These are phyloP conservation scores for Cronartium ribicola DNA, from an alignment of 1,284 basidiomycete genomes.

Conservation along the genomic window DNA sequence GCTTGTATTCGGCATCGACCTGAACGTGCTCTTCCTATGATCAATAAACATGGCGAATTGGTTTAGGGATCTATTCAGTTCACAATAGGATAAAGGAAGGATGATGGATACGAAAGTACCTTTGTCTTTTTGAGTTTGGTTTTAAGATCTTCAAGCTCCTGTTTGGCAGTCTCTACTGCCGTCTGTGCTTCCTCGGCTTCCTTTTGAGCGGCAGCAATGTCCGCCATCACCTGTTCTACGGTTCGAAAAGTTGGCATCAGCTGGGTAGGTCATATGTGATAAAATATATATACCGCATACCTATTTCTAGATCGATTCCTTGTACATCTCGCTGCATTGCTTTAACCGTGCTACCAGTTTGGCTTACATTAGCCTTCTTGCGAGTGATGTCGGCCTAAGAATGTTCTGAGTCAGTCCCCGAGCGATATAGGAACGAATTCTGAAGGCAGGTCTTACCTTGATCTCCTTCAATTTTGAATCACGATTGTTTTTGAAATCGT, in stretches of 20 bases:
- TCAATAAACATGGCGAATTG: background rate
- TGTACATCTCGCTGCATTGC: constrained; percentile 82
- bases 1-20: constrained; percentile 68
- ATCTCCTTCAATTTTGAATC: constrained; percentile 93
- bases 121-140: constrained; percentile 59
- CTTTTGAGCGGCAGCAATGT: constrained; percentile 63
- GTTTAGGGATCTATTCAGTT: background rate
- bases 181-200: constrained; percentile 63
- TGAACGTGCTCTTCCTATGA: constrained; percentile 60
- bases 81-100: constrained; percentile 1
- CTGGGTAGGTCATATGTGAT: constrained; percentile 17
- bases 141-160: constrained; percentile 64
- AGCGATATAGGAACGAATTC: constrained; percentile 5
- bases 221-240: constrained; percentile 73
- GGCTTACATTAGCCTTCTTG: constrained; percentile 74
- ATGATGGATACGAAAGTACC: constrained; percentile 53
- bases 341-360: constrained; percentile 76
- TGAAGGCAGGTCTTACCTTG: constrained; percentile 59
- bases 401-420: constrained; percentile 10
- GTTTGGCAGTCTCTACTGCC: constrained; percentile 61
- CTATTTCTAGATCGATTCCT: constrained; percentile 76
- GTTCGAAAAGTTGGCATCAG: background rate
- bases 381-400: constrained; percentile 67
- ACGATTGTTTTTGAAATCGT: constrained; percentile 96
- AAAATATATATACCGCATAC: constrained; percentile 55